Evolutionary conservation across 441 rosid species (phyloP), one percentile per base, ranked within the genome.

Genomic region (Lepidium campestre): DNA sequence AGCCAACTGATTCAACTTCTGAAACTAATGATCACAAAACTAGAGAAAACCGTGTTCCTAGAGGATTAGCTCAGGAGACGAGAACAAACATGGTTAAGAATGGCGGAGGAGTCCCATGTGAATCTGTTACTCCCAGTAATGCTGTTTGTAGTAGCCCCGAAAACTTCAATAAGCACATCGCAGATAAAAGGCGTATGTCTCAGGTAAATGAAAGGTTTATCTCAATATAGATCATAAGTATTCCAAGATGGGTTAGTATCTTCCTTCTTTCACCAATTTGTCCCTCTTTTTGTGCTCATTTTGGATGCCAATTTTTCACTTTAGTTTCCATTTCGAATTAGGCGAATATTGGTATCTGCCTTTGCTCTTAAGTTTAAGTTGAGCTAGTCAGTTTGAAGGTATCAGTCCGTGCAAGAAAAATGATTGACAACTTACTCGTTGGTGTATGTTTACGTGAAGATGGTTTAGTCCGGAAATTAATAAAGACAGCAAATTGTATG

Each of bases 31-130:
- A 80, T 73, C 17, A 14, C 45, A 80, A 63, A 40, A 19, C 6
- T 2, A 75, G 63, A 70, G 86, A 79, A 50, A 82, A 76, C 29
- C 17, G 17, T 25, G 10, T 7, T 46, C 64, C 40, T 35, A 71
- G 68, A 72, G 50, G 59, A 65, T 46, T 63, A 15, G 45, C 65
- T 74, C 89, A 68, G 61, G 79, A 79, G 39, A 65, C 23, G 4
- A 78, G 61, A 66, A 75, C 27, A 54, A 56, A 50, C 54, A 47
- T 44, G 55, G 44, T 36, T 71, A 57, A 69, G 34, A 58, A 37
- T 71, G 60, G 76, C 2, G 72, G 62, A 10, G 48, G 72, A 19
- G 36, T 49, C 32, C 12, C 75, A 14, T 14, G 12, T 65, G 76
- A 66, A 60, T 68, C 77, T 42, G 62, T 71, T 44, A 4, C 75